Conservation (phyloP, 2,329 filamentous ascomycete species). For the Colletotrichum tropicicola region DNA sequence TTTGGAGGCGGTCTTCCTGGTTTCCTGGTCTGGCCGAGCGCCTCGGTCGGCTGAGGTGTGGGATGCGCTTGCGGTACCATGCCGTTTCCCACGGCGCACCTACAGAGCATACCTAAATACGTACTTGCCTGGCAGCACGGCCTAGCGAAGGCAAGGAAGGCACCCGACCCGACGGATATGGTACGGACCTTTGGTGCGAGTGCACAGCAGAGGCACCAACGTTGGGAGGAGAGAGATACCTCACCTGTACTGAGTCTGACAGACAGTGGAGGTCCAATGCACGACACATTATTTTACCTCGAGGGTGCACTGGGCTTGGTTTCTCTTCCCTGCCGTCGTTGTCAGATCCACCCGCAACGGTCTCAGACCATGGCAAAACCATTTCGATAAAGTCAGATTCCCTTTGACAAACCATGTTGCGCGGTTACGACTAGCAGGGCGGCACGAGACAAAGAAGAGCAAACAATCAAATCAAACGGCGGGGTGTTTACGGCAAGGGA, state of each 20-base stretch:
- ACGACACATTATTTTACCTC: no score
- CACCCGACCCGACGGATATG: no score
- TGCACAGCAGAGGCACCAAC: no score
- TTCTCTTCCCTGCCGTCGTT: constrained; percentile 7
- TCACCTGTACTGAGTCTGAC: no score
- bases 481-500: not conserved
- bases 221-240: no score
- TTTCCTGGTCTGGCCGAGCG: constrained; percentile 1
- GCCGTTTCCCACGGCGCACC: not conserved
- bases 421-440: not conserved
- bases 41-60: not conserved
- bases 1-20: not conserved
- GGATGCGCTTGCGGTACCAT: constrained; percentile 2
- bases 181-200: no score
- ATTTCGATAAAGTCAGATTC: constrained; percentile 20
- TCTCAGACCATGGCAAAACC: constrained; percentile 22
- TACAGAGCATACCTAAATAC: no score
- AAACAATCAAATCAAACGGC: constrained; percentile 15
- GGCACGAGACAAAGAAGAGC: constrained; percentile 16
- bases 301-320: no score
- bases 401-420: no score
- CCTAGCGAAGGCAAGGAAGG: no score
- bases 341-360: constrained; percentile 15
- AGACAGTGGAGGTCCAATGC: no score
- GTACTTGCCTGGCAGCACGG: no score